Evolutionary conservation across 2,329 filamentous ascomycete genomes (phyloP), one percentile per base, ranked within the genome.

Genomic region (Neonectria punicea): DNA sequence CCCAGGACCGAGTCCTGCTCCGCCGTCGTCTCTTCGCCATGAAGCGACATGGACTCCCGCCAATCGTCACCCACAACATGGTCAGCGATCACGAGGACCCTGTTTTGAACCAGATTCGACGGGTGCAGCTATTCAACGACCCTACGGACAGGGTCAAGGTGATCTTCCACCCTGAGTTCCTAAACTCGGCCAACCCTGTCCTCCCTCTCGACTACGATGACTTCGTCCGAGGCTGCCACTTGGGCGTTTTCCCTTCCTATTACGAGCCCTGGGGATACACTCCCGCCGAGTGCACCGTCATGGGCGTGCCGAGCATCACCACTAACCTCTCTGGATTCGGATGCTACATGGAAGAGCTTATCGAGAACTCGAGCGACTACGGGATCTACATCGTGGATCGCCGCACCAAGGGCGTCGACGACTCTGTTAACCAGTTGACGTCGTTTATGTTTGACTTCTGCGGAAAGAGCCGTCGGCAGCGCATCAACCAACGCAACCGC

Each of bases 211-310:
- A 98, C 82, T 98, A 99, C 75, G 96, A 99, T 76, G 96, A 99
- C 79, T 99, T 99, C 77, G 96, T 99, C 49, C 93, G 96, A 60
- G 96, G 96, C 70, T 98, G 95, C 44, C 95, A 99, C 80, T 83
- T 99, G 76, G 96, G 96, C 74, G 90, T 99, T 62, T 99, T 99
- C 82, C 87, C 95, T 25, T 98, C 96, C 3, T 98, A 98, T 87
- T 99, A 99, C 80, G 96, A 99, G 83, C 96, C 96, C 9, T 99
- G 96, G 96, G 96, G 96, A 50, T 99, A 99, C 81, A 99, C 96
- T 2, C 96, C 95, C 0, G 95, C 96, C 57, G 96, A 98, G 80
- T 99, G 96, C 81, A 98, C 96, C 0, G 96, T 98, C 68, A 98
- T 98, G 96, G 96, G 96, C 74, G 94, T 99, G 44, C 96, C 96